Evolutionary conservation across 441 rosid species (phyloP).

Genomic region (Erodium moschatum): DNA sequence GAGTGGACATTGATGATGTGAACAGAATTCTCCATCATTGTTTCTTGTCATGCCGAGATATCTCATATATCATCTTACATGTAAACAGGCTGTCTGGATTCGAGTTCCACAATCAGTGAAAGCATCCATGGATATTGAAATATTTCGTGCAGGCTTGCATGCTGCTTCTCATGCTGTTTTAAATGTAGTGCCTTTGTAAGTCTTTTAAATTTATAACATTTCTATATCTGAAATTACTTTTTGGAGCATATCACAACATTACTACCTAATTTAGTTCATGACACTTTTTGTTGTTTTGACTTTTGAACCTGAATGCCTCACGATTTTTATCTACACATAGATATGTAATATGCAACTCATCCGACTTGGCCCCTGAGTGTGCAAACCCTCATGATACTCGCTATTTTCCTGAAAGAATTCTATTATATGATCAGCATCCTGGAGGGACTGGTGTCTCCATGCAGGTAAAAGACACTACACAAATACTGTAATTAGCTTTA

Average conservation of each 20-base stretch:
- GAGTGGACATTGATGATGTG: neutral
- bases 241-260: neutral
- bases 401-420: slow-evolving; percentile 61
- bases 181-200: slow-evolving; percentile 73
- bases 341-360: slow-evolving; percentile 62
- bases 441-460: slow-evolving; percentile 85
- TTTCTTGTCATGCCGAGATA: neutral
- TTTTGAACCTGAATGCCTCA: slow-evolving; percentile 4
- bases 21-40: slow-evolving; percentile 11
- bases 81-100: slow-evolving; percentile 78
- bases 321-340: slow-evolving; percentile 33
- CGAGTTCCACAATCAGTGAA: slow-evolving; percentile 56
- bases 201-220: slow-evolving; percentile 10
- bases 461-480: slow-evolving; percentile 35
- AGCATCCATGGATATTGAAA: slow-evolving; percentile 32
- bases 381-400: slow-evolving; percentile 53
- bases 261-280: neutral
- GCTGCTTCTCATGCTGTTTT: slow-evolving; percentile 91
- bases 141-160: slow-evolving; percentile 69
- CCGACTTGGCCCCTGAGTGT: slow-evolving; percentile 96
- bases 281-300: slow-evolving; percentile 10
- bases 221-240: slow-evolving; percentile 1
- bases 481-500: no score
- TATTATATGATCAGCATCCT: slow-evolving; percentile 78
- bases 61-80: slow-evolving; percentile 13